These are phyloP conservation scores for Didymella segeticola DNA, from an alignment of 2,329 filamentous ascomycete genomes.

Conservation along the genomic window DNA sequence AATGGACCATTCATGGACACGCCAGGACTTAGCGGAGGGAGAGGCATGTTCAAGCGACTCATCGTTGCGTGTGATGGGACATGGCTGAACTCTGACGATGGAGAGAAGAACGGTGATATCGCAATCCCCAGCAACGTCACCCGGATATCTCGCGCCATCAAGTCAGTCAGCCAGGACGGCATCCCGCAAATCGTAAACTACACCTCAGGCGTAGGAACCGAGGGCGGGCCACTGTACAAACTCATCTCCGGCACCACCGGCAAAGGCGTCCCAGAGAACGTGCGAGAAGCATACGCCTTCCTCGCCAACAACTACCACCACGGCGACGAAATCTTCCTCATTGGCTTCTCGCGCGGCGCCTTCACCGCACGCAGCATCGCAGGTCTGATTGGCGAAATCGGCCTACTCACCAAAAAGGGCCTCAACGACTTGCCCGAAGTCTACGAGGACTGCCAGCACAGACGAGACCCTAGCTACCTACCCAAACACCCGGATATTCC, in stretches of 20 bases:
- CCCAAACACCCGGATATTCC: constrained; percentile 55
- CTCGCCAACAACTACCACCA: constrained; percentile 61
- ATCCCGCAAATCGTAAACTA: constrained; percentile 61
- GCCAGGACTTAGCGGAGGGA: constrained; percentile 44
- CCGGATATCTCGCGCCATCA: constrained; percentile 57
- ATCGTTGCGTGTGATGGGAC: constrained; percentile 53
- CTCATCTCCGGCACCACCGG: constrained; percentile 52
- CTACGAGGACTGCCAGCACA: constrained; percentile 54
- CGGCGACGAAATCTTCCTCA: constrained; percentile 57
- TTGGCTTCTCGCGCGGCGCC: constrained; percentile 57
- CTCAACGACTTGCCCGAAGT: constrained; percentile 56
- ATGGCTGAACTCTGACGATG: constrained; percentile 59
- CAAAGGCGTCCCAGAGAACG: constrained; percentile 56
- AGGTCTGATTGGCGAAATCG: constrained; percentile 54
- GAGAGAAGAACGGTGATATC: constrained; percentile 52
- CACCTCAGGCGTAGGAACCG: constrained; percentile 56
- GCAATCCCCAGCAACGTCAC: constrained; percentile 59
- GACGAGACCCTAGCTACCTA: constrained; percentile 52
- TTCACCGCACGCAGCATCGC: constrained; percentile 54
- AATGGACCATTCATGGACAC: constrained; percentile 34
- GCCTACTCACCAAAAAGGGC: constrained; percentile 57
- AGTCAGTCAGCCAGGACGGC: constrained; percentile 55
- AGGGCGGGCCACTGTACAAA: constrained; percentile 52
- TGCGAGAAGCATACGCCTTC: constrained; percentile 59
- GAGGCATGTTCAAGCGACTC: constrained; percentile 50